Base-by-base conservation (phyloP, 768 basidiomycete species). In the Amanita jacksonii region DNA sequence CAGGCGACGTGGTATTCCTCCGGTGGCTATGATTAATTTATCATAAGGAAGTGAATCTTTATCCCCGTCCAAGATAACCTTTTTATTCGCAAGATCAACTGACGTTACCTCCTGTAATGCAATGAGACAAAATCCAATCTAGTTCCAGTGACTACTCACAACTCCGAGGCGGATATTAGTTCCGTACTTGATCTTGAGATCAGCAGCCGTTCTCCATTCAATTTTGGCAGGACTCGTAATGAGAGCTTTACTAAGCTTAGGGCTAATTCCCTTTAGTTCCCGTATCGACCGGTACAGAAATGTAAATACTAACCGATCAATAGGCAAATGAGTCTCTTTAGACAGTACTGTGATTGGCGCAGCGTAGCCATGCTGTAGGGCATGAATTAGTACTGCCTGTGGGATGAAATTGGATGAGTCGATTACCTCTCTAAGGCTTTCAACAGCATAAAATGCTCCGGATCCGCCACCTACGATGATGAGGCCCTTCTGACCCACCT, bases 391-490 rank as follows among this genome's bases (percentile, higher is more conserved):
- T 31, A 22, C 19, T n/a, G n/a, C n/a, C n/a, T n/a, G n/a, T n/a
- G n/a, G 35, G 10, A 10, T 12, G 16, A 38, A 18, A 35, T 42
- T 32, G 42, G n/a, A n/a, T 22, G 18, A 27, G 32, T 38, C 27
- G 22, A 15, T 47, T 42, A 85, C 86, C 76, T 88, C 84, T 50
- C 89, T 68, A 54, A 94, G 62, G 57, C 86, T 84, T 60, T 91
- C 86, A 35, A 90, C 69, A 4, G 79, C 73, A 45, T 85, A 74
- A 56, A 86, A 79, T 8, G 81, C 76, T 24, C 81, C 89, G 19
- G 84, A 75, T 7, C 91, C 91, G 27, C 91, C 91, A 30, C 91
- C 91, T 15, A 92, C 71, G 43, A 93, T 85, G 31, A 93, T 77
- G 16, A 90, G 78, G 16, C 83, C 83, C 35, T 72, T 72, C 15